Conservation (phyloP, 768 basidiomycete genomes). For the Mrakia gelida region DNA sequence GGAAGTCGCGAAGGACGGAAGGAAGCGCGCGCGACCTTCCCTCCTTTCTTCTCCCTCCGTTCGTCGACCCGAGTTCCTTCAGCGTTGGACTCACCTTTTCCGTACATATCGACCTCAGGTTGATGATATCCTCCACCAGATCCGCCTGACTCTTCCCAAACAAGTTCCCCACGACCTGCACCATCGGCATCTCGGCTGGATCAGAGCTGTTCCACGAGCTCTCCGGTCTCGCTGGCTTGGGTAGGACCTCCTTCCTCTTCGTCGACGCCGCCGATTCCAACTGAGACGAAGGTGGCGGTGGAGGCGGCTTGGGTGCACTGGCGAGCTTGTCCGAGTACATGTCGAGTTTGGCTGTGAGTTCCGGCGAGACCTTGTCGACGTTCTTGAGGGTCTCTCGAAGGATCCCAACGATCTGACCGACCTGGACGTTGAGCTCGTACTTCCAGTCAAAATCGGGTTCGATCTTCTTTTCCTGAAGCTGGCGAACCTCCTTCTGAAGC, state of each 20-base stretch:
- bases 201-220: constrained; percentile 22
- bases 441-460: constrained; percentile 77
- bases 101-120: constrained; percentile 60
- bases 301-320: constrained; percentile 47
- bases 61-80: too few relatives aligned
- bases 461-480: constrained; percentile 41
- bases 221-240: constrained; percentile 1
- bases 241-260: constrained; percentile 16
- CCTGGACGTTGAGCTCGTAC: constrained; percentile 83
- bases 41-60: neutral
- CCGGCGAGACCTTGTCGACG: constrained; percentile 73
- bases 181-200: constrained; percentile 73
- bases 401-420: constrained; percentile 79
- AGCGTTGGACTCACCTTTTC: constrained; percentile 58
- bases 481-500: constrained; percentile 80
- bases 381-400: constrained; percentile 71
- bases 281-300: neutral
- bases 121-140: constrained; percentile 69
- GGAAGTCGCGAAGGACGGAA: neutral
- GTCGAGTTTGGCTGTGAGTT: constrained; percentile 75
- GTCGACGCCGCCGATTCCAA: constrained; percentile 3
- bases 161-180: constrained; percentile 60
- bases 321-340: constrained; percentile 76
- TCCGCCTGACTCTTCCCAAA: constrained; percentile 70
- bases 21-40: neutral